Base-by-base conservation (phyloP, 345 rosid species). In the Raphanus raphanistrum region DNA sequence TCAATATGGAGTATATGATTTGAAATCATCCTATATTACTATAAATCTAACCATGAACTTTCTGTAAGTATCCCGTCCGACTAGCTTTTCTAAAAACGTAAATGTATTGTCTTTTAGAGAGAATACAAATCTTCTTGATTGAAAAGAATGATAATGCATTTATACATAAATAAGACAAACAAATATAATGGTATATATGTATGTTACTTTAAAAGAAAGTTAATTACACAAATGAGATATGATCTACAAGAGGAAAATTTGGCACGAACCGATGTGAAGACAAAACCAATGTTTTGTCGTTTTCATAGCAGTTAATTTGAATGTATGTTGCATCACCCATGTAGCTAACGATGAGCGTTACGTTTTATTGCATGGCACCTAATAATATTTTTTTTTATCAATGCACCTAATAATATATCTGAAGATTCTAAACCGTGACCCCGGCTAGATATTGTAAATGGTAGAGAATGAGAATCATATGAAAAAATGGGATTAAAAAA, bases 231-330 rank as follows among this genome's bases (percentile, higher is more conserved):
- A 26, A 72, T 70, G 41, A 29, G 28, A 72, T 15, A 32, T 60
- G 64, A 71, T 71, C 15, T 71, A 26, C 21, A 35, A 25, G 16
- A 15, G 28, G 68, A 6, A 60, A 15, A 1, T 41, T 38, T 61
- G 45, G 68, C 41, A 72, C 36, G 60, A 31, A 61, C 17, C 68
- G 17, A 41, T 43, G 60, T 10, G 76, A 61, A 29, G 29, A 61
- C 76, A 72, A 43, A 72, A 26, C 45, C 58, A 72, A 9, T 61
- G 68, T 43, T 72, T 72, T 62, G 76, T 72, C 12, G 29, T 72
- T 72, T n/a, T 72, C 76, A 72, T 1, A 43, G 32, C 41, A 43
- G 21, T 72, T 43, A 72, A 72, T 60, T 41, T 36, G 35, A 35
- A 57, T 12, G 13, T 58, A 58, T 25, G 52, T 43, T 68, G 60